phyloP scores from a whole-genome alignment of 257 asterid species.

The Eucommia ulmoides region DNA sequence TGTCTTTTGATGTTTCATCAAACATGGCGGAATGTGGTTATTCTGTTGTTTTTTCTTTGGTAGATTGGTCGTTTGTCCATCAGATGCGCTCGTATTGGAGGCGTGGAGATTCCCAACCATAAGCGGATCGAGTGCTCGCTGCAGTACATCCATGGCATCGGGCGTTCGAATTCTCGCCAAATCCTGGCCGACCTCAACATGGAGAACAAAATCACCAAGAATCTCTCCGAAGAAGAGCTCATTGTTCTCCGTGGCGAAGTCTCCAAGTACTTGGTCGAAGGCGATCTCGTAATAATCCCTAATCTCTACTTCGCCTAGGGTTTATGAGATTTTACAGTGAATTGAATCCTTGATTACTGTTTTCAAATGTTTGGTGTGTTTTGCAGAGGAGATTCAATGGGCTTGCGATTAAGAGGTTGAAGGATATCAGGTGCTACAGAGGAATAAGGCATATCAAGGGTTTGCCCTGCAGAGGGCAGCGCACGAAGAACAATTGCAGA shows the following conservation, averaged over 20 bases:
- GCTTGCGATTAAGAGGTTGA: too few species aligned
- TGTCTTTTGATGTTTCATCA: background rate
- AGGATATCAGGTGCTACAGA: too few species aligned
- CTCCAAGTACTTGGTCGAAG: constrained; percentile 86
- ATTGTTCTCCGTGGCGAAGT: constrained; percentile 86
- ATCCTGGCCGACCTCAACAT: constrained; percentile 54
- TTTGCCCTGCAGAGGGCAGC: too few species aligned
- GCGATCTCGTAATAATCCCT: constrained; percentile 62
- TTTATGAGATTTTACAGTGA: too few species aligned
- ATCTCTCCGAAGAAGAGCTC: constrained; percentile 84
- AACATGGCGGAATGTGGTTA: background rate
- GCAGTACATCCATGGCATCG: constrained; percentile 94
- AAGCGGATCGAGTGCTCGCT: constrained; percentile 77
- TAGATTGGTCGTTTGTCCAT: constrained; percentile 70
- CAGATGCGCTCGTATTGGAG: constrained; percentile 95
- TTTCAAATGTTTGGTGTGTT: too few species aligned
- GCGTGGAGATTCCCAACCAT: constrained; percentile 94
- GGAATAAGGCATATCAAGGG: too few species aligned
- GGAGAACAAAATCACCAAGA: constrained; percentile 73
- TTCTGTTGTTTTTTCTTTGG: constrained; percentile 2
- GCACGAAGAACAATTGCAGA: too few species aligned
- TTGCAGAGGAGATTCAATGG: too few species aligned
- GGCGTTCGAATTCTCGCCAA: constrained; percentile 62
- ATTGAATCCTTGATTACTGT: too few species aligned
- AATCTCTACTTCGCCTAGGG: background rate